Conservation (phyloP, 2,329 filamentous ascomycete genomes). For the Didymella exigua region DNA sequence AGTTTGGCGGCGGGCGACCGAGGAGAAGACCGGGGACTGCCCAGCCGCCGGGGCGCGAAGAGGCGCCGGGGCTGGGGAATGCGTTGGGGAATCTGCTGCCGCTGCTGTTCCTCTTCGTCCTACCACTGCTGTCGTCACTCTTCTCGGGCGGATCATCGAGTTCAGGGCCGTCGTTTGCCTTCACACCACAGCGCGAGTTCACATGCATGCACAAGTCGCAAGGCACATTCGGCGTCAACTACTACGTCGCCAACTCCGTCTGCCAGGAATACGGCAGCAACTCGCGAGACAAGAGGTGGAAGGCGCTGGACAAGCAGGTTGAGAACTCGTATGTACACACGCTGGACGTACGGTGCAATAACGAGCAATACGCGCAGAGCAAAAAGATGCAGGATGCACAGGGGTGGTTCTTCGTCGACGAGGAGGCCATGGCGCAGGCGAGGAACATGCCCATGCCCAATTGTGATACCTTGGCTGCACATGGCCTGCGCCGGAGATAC, state of each 20-base stretch:
- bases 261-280: conserved; percentile 67
- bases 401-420: conserved; percentile 85
- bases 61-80: conserved; percentile 56
- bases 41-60: conserved; percentile 60
- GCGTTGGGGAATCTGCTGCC: conserved; percentile 78
- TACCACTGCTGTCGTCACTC: conserved; percentile 80
- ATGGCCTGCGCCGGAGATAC: conserved; percentile 39
- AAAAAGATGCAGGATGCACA: conserved; percentile 76
- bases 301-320: conserved; percentile 75
- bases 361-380: conserved; percentile 69
- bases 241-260: conserved; percentile 83
- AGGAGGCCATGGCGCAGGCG: conserved; percentile 77
- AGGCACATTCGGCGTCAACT: conserved; percentile 73
- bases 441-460: conserved; percentile 64
- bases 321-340: conserved; percentile 74
- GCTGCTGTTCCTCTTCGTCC: conserved; percentile 80
- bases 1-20: conserved; percentile 83
- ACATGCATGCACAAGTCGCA: conserved; percentile 73
- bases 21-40: conserved; percentile 70
- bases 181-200: conserved; percentile 73
- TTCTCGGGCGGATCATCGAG: conserved; percentile 63
- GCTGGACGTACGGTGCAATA: conserved; percentile 74
- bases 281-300: conserved; percentile 64
- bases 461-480: conserved; percentile 61
- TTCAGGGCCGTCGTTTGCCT: conserved; percentile 73